phyloP scores from a whole-genome alignment of 768 basidiomycete genomes.

The Mycena indigotica region DNA sequence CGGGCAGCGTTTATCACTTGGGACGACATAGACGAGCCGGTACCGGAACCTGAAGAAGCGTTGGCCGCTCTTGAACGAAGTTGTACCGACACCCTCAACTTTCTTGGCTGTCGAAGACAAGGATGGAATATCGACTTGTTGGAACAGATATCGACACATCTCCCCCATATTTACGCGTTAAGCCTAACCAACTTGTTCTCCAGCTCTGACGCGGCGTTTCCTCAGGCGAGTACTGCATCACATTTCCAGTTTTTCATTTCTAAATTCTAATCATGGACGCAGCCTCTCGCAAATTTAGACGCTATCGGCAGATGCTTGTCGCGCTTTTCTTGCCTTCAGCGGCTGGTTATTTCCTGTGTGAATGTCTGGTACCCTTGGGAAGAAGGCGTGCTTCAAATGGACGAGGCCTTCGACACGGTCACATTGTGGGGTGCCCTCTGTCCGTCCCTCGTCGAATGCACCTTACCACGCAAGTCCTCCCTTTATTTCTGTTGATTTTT shows the following conservation, averaged over 20 bases:
- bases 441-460: conserved; percentile 37
- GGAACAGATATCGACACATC: conserved; percentile 33
- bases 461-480: conserved; percentile 36
- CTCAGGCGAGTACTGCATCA: conserved; percentile 34
- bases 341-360: conserved; percentile 36
- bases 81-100: conserved; percentile 35
- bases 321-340: conserved; percentile 35
- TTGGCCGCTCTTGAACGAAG: conserved; percentile 33
- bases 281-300: conserved; percentile 28
- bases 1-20: conserved; percentile 41
- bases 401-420: conserved; percentile 38
- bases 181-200: conserved; percentile 40
- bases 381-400: conserved; percentile 29
- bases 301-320: conserved; percentile 30
- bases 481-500: neutral
- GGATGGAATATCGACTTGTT: conserved; percentile 45
- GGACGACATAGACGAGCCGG: conserved; percentile 32
- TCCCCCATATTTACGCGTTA: conserved; percentile 38
- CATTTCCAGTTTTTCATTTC: neutral
- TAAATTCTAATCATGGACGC: neutral
- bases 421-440: conserved; percentile 41
- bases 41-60: conserved; percentile 24
- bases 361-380: conserved; percentile 35
- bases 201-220: conserved; percentile 7
- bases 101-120: conserved; percentile 38